These are phyloP conservation scores for Hordeum marinum DNA, from an alignment of 176 grass and related monocot species.

Conservation along the genomic window DNA sequence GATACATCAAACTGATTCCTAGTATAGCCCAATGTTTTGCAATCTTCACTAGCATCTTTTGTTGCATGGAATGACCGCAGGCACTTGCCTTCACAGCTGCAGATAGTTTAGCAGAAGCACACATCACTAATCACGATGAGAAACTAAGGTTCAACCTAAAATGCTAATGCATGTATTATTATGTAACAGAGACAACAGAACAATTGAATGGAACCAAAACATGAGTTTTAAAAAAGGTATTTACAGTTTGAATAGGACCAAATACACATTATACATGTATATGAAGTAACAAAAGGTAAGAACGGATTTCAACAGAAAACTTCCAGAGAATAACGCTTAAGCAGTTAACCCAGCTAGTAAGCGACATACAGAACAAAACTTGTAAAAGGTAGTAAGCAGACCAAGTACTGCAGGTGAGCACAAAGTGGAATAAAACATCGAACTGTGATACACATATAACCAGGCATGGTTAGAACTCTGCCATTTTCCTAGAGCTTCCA, in stretches of 20 bases:
- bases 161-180: neutral
- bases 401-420: conserved; percentile 1
- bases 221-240: neutral
- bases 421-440: neutral
- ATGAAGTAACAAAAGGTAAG: neutral
- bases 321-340: neutral
- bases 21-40: conserved; percentile 57
- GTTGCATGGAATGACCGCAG: conserved; percentile 70
- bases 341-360: neutral
- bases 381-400: neutral
- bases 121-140: neutral
- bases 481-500: neutral
- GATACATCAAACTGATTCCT: conserved; percentile 53
- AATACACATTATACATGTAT: neutral
- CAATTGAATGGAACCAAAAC: neutral
- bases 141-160: neutral
- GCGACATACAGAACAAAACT: neutral
- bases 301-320: neutral
- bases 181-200: neutral
- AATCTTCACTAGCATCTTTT: conserved; percentile 33
- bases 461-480: neutral
- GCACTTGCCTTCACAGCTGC: conserved; percentile 70
- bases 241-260: neutral
- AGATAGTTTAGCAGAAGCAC: neutral
- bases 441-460: neutral